Percentiles rank a stretch among this genome's conserved stretches.
Evolutionary conservation across 2,329 filamentous ascomycete species (phyloP).

Genomic region (Ascochyta koolunga): DNA sequence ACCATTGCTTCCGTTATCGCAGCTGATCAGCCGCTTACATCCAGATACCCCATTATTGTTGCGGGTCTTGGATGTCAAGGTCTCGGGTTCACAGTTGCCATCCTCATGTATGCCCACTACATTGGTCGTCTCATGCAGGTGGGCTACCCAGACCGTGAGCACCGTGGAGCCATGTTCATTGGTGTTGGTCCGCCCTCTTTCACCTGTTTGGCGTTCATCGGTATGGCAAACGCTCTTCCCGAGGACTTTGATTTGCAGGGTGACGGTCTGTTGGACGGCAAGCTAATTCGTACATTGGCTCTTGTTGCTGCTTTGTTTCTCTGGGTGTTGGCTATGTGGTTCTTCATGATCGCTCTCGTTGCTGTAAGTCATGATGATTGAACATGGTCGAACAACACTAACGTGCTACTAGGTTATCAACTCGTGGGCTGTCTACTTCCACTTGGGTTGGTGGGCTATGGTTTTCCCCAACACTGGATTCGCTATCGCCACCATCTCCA

Average conservation of each 20-base stretch:
- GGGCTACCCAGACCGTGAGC: slow-evolving; percentile 67
- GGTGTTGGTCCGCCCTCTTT: slow-evolving; percentile 77
- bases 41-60: slow-evolving; percentile 67
- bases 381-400: slow-evolving; percentile 1
- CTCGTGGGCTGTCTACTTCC: slow-evolving; percentile 58
- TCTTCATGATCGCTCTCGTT: slow-evolving; percentile 55
- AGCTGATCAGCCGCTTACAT: slow-evolving; percentile 62
- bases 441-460: slow-evolving; percentile 68
- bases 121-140: slow-evolving; percentile 73
- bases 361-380: slow-evolving; percentile 35
- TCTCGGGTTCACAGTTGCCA: slow-evolving; percentile 70
- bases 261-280: slow-evolving; percentile 53
- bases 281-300: slow-evolving; percentile 53
- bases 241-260: slow-evolving; percentile 56
- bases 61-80: slow-evolving; percentile 74
- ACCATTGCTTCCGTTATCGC: slow-evolving; percentile 72
- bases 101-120: slow-evolving; percentile 76
- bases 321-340: slow-evolving; percentile 68
- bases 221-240: slow-evolving; percentile 64
- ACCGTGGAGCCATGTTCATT: slow-evolving; percentile 75
- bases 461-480: slow-evolving; percentile 54
- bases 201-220: slow-evolving; percentile 72
- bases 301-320: slow-evolving; percentile 62
- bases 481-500: slow-evolving; percentile 51
- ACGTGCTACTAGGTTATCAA: slow-evolving; percentile 35